Conservation (phyloP, 805 yeast species). For the Metschnikowia noctiluminum region DNA sequence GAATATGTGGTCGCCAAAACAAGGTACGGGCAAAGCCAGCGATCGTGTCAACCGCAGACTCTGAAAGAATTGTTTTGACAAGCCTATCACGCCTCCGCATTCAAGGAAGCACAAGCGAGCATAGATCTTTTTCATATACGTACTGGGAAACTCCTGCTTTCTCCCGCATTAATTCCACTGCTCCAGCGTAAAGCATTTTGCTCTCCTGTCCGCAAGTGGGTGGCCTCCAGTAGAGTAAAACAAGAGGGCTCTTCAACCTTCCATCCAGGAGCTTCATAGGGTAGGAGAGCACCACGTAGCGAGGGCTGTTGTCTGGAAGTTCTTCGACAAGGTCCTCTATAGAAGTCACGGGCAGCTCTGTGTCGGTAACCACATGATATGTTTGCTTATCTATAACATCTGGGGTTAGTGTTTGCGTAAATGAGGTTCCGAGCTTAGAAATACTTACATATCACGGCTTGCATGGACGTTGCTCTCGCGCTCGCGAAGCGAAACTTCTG, state of each 20-base stretch:
- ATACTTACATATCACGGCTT: slow-evolving; percentile 58
- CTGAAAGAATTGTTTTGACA: too few relatives aligned
- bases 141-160: slow-evolving; percentile 73
- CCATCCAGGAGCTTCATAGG: slow-evolving; percentile 73
- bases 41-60: too few relatives aligned
- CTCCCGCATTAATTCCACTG: slow-evolving; percentile 73
- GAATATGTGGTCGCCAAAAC: too few relatives aligned
- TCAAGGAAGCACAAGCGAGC: too few relatives aligned
- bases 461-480: slow-evolving; percentile 57
- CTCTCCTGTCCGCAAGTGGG: slow-evolving; percentile 77
- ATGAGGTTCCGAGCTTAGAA: too few relatives aligned
- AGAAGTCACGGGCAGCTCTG: slow-evolving; percentile 43
- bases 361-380: slow-evolving; percentile 50
- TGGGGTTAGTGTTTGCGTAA: slow-evolving; percentile 11
- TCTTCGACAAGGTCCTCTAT: slow-evolving; percentile 68
- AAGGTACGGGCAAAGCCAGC: too few relatives aligned
- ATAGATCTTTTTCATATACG: slow-evolving; percentile 16
- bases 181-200: slow-evolving; percentile 90
- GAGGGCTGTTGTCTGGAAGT: slow-evolving; percentile 77
- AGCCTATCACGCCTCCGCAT: too few relatives aligned
- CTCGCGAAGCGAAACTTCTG: slow-evolving; percentile 73
- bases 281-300: slow-evolving; percentile 72
- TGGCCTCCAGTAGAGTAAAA: slow-evolving; percentile 85
- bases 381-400: slow-evolving; percentile 55
- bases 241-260: slow-evolving; percentile 67